Evolutionary conservation across 2,329 filamentous ascomycete genomes (phyloP), one percentile per base, ranked within the genome.

Genomic region (Botrytis medusae): DNA sequence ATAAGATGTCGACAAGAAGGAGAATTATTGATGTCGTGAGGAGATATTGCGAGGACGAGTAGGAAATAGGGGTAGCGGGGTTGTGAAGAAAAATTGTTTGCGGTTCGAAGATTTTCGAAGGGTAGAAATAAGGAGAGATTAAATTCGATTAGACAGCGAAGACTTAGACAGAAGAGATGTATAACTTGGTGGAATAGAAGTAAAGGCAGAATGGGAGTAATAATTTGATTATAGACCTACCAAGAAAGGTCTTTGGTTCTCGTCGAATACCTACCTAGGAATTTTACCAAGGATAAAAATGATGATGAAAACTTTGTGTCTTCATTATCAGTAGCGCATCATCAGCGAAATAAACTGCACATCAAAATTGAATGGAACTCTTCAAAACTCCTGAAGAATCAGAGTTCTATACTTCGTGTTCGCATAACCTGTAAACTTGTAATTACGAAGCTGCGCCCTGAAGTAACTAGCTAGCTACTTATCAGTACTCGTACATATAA

Each of bases 1-100:
- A 86, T 72, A 79, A 76, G 68, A 77, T 76, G 64, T 75, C 72
- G 14, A 80, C 78, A 20, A 81, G 82, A 74, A 74, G 71, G n/a
- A 79, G 75, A 63, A 42, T 84, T 48, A 79, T 83, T 44, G 73
- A 79, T 62, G 80, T 78, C 67, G 76, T 83, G 65, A 73, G 77
- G 63, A 75, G 61, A 1, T 82, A 82, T 69, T 79, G 78, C 67
- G 73, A 77, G 29, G 51, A 34, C 4, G 22, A 22, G 40, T 67
- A 72, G 51, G 22, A 9, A 48, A 32, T 37, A 25, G 42, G 37
- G 61, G 34, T 8, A 29, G 46, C 46, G 40, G 37, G 61, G 25
- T 20, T 12, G 22, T 20, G 54, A 25, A 10, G 54, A 37, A 25
- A 42, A 20, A 8, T 32, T 20, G 16, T 37, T 25, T 44, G 18